Conservation (phyloP, 768 basidiomycete genomes). For the Austroboletus festivus region DNA sequence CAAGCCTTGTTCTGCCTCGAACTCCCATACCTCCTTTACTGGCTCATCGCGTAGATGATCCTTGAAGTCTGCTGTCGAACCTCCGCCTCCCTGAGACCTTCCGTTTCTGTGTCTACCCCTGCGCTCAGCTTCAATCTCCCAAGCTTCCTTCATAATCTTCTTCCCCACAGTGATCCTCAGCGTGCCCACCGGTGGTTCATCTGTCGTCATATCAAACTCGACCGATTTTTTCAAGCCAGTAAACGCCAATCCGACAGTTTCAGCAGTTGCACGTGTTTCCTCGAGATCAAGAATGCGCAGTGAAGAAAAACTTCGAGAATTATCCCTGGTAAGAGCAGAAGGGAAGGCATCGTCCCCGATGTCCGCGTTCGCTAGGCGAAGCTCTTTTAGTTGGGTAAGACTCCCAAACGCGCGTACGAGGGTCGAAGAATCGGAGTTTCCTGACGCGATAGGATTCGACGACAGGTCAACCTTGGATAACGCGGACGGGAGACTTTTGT, state of each 20-base stretch:
- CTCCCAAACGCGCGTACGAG: slow-evolving; percentile 47
- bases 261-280: slow-evolving; percentile 55
- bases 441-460: slow-evolving; percentile 57
- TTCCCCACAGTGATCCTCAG: slow-evolving; percentile 65
- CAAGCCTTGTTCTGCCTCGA: slow-evolving; percentile 73
- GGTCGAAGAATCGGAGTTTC: slow-evolving; percentile 20
- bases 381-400: slow-evolving; percentile 53
- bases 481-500: slow-evolving; percentile 46
- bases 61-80: not conserved
- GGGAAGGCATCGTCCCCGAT: slow-evolving; percentile 62
- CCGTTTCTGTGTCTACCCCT: slow-evolving; percentile 41
- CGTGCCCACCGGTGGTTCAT: slow-evolving; percentile 51
- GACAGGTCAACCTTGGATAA: slow-evolving; percentile 63
- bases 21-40: slow-evolving; percentile 74
- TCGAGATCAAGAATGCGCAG: slow-evolving; percentile 62
- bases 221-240: slow-evolving; percentile 47
- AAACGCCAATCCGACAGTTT: slow-evolving; percentile 45
- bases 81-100: slow-evolving; percentile 27
- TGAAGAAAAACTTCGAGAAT: slow-evolving; percentile 42
- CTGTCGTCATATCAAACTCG: slow-evolving; percentile 51
- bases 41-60: slow-evolving; percentile 27
- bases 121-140: slow-evolving; percentile 76
- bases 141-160: slow-evolving; percentile 65
- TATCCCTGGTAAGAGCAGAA: slow-evolving; percentile 7
- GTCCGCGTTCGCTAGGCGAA: slow-evolving; percentile 53